These are phyloP conservation scores for Starmerella floris DNA, from an alignment of 805 yeast species.

Conservation along the genomic window DNA sequence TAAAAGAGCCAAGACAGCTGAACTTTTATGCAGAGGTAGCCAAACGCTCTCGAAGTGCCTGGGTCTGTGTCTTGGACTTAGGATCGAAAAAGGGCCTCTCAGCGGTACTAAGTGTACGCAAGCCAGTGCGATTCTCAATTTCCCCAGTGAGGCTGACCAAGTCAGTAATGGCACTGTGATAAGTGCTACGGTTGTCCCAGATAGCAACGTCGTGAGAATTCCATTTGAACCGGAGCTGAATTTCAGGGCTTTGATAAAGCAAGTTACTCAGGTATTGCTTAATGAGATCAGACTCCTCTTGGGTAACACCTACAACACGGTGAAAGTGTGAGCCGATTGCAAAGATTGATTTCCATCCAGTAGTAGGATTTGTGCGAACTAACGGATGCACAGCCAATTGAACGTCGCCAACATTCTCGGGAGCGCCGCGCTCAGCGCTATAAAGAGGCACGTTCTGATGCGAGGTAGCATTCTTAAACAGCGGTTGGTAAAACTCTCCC, in stretches of 20 bases:
- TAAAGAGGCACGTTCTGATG: slow-evolving; percentile 36
- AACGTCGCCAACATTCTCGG: slow-evolving; percentile 17
- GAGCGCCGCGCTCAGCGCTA: slow-evolving; percentile 30
- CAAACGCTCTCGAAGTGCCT: slow-evolving; percentile 15
- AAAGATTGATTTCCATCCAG: slow-evolving; percentile 47
- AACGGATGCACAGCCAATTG: slow-evolving; percentile 43
- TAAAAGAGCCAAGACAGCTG: too few relatives aligned
- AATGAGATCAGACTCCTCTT: slow-evolving; percentile 38
- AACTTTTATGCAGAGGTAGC: background rate
- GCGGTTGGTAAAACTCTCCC: slow-evolving; percentile 28
- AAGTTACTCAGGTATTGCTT: slow-evolving; percentile 36
- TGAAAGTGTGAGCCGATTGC: slow-evolving; percentile 41
- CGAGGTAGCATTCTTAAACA: slow-evolving; percentile 33
- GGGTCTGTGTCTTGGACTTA: slow-evolving; percentile 21
- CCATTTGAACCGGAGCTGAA: slow-evolving; percentile 46
- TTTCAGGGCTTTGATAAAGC: slow-evolving; percentile 40
- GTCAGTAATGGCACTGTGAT: slow-evolving; percentile 44
- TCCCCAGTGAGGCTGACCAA: slow-evolving; percentile 10
- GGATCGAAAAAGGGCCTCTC: slow-evolving; percentile 25
- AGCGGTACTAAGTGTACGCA: slow-evolving; percentile 23
- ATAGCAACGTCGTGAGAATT: slow-evolving; percentile 40
- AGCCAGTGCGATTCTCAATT: slow-evolving; percentile 21
- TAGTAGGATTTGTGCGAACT: slow-evolving; percentile 51
- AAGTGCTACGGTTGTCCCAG: slow-evolving; percentile 48
- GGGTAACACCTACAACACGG: slow-evolving; percentile 40